Conservation (phyloP, 768 basidiomycete species). For the Strobilomyces dryophilus region DNA sequence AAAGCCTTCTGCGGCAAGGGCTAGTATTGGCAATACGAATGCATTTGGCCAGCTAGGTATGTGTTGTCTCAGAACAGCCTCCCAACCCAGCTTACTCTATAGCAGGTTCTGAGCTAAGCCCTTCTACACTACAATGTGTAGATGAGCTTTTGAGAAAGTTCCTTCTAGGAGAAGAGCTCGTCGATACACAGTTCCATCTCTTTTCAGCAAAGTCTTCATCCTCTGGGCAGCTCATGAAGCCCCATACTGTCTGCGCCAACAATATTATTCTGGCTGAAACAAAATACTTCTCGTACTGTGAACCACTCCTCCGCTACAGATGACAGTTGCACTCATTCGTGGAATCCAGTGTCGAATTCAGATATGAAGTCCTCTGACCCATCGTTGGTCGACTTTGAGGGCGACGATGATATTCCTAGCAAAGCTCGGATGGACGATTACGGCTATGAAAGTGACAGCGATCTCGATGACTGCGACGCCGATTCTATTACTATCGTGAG, state of each 20-base stretch:
- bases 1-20: neutral
- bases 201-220: constrained; percentile 15
- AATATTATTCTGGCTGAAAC: constrained; percentile 24
- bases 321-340: neutral
- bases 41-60: neutral
- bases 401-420: constrained; percentile 8
- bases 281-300: constrained; percentile 25
- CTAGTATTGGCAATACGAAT: neutral
- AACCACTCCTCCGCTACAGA: neutral
- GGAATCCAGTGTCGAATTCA: constrained; percentile 9
- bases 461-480: constrained; percentile 29
- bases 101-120: neutral
- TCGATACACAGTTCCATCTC: constrained; percentile 30
- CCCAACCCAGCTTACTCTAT: neutral
- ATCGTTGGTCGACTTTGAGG: constrained; percentile 6
- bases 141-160: constrained; percentile 22
- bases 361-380: constrained; percentile 5
- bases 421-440: constrained; percentile 18
- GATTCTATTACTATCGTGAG: neutral
- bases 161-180: constrained; percentile 26
- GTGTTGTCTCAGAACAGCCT: neutral
- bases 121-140: constrained; percentile 9
- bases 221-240: constrained; percentile 9
- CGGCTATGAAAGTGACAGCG: constrained; percentile 33
- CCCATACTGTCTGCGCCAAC: constrained; percentile 28